A percentile compares a stretch with the other conserved stretches of the same genome.
Evolutionary conservation across 2,329 filamentous ascomycete genomes (phyloP).

Genomic region (Aureobasidium melanogenum): DNA sequence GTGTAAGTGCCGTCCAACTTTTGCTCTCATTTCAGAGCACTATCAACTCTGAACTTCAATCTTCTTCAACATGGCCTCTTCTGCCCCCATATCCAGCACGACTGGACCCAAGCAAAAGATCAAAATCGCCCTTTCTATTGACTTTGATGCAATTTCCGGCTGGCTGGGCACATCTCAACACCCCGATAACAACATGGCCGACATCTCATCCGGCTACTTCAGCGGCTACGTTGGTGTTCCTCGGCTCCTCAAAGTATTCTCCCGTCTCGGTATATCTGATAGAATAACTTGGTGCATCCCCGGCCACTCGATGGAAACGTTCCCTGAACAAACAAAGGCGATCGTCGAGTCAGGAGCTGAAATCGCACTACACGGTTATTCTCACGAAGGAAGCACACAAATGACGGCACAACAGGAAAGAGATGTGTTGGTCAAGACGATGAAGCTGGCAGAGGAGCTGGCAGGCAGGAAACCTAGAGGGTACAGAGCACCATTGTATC

Average conservation of each 20-base stretch:
- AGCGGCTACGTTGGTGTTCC: constrained; percentile 49
- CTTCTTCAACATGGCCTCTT: not conserved
- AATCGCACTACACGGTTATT: constrained; percentile 43
- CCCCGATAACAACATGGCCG: constrained; percentile 45
- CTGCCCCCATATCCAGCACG: not conserved
- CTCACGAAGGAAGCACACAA: constrained; percentile 39
- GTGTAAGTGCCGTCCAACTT: not conserved
- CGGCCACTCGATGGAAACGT: constrained; percentile 50
- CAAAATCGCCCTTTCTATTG: constrained; percentile 35
- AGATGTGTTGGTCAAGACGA: constrained; percentile 42
- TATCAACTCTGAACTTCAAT: no score
- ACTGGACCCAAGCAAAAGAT: constrained; percentile 23
- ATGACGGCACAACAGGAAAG: constrained; percentile 41
- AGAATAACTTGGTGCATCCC: constrained; percentile 54
- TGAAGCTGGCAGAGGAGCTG: constrained; percentile 34
- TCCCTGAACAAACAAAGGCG: constrained; percentile 41
- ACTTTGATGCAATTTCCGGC: constrained; percentile 52
- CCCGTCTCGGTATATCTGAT: constrained; percentile 41
- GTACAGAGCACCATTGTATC: constrained; percentile 45
- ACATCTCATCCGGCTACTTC: constrained; percentile 49
- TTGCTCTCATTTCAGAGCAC: not conserved
- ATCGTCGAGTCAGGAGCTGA: constrained; percentile 47
- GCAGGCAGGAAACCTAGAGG: constrained; percentile 39
- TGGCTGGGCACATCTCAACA: constrained; percentile 50
- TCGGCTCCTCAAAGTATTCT: constrained; percentile 46